Evolutionary conservation across 768 basidiomycete genomes (phyloP).

Genomic region (Tricholoma bakamatsutake): DNA sequence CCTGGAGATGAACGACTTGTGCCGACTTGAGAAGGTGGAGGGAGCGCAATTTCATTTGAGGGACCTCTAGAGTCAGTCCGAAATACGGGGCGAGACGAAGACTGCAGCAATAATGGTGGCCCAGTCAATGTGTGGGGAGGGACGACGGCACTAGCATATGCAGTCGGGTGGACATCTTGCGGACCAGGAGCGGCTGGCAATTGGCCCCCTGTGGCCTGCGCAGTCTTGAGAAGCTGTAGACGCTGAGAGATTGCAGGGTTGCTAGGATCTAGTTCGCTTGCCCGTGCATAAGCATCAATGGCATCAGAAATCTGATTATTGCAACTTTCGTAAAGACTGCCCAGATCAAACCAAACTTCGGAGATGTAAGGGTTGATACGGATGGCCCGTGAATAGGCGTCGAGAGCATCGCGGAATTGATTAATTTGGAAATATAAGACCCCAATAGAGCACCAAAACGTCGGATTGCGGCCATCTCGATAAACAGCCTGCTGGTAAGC

Average conservation of each 20-base stretch:
- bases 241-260: slow-evolving; percentile 82
- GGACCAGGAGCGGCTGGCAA: slow-evolving; percentile 87
- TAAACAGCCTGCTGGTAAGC: slow-evolving; percentile 99
- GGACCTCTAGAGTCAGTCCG: slow-evolving; percentile 66
- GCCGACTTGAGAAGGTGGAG: slow-evolving; percentile 51
- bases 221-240: slow-evolving; percentile 70
- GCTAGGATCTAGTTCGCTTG: slow-evolving; percentile 85
- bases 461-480: slow-evolving; percentile 97
- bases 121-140: slow-evolving; percentile 66
- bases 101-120: slow-evolving; percentile 59
- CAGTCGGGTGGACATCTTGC: slow-evolving; percentile 94
- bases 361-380: slow-evolving; percentile 97
- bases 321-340: slow-evolving; percentile 94
- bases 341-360: slow-evolving; percentile 96
- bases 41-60: slow-evolving; percentile 47
- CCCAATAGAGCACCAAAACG: slow-evolving; percentile 99
- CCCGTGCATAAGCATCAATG: slow-evolving; percentile 95
- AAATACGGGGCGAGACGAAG: slow-evolving; percentile 49
- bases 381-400: slow-evolving; percentile 98
- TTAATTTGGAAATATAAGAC: slow-evolving; percentile 99
- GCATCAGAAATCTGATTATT: slow-evolving; percentile 99
- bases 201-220: slow-evolving; percentile 67
- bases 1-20: slow-evolving; percentile 52
- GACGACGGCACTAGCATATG: slow-evolving; percentile 76
- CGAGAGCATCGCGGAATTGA: slow-evolving; percentile 97